phyloP scores from a whole-genome alignment of 228 moss, liverwort and hornwort species.

The Sphagnum magellanicum region DNA sequence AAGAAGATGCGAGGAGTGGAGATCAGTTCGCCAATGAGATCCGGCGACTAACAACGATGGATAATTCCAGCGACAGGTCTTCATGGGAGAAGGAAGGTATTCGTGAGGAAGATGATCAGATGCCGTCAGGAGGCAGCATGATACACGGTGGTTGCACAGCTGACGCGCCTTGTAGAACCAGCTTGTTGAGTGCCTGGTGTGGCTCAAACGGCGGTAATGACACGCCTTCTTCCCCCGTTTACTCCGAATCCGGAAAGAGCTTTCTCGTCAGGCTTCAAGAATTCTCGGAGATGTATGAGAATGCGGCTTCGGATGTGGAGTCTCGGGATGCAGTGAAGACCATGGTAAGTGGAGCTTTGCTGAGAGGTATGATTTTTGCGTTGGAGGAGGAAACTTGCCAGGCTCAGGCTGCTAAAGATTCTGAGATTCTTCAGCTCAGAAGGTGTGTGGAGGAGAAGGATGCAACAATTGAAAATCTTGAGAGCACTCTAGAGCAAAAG shows the following conservation, averaged over 20 bases:
- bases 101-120: too few relatives aligned
- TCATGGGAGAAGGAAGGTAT: too few relatives aligned
- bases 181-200: neutral
- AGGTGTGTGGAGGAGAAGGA: neutral
- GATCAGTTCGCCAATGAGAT: too few relatives aligned
- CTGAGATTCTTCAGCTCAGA: slow-evolving; percentile 1
- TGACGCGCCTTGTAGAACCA: too few relatives aligned
- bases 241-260: neutral
- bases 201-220: neutral
- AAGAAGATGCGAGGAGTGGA: too few relatives aligned
- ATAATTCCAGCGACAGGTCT: too few relatives aligned
- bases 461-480: slow-evolving; percentile 2
- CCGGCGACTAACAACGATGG: too few relatives aligned
- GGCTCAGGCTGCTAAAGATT: neutral
- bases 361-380: slow-evolving; percentile 5
- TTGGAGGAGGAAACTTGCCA: slow-evolving; percentile 3
- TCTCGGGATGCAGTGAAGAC: slow-evolving; percentile 5
- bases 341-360: slow-evolving; percentile 5
- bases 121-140: too few relatives aligned
- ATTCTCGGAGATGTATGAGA: slow-evolving; percentile 3
- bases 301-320: slow-evolving; percentile 1
- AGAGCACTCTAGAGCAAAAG: slow-evolving; percentile 3
- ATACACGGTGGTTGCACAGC: too few relatives aligned
- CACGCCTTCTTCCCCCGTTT: neutral
- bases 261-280: slow-evolving; percentile 2